phyloP scores from a whole-genome alignment of 305 asterid species.

The Coffea humblotiana region DNA sequence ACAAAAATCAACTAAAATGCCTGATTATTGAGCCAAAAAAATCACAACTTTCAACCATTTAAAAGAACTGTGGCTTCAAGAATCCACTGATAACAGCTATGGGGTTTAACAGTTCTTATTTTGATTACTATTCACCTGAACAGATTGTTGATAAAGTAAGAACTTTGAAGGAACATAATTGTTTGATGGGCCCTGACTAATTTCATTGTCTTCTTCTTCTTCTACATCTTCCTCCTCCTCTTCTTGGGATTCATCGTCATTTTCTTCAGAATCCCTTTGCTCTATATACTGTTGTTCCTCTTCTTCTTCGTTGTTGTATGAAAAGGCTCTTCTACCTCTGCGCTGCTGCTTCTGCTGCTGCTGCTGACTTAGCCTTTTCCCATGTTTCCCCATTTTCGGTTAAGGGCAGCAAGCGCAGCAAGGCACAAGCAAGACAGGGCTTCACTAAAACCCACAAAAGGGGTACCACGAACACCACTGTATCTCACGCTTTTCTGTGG shows the following conservation, averaged over 20 bases:
- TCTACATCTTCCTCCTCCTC: slow-evolving; percentile 33
- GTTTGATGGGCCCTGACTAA: slow-evolving; percentile 15
- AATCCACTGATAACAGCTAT: neutral
- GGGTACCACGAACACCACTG: neutral
- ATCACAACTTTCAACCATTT: neutral
- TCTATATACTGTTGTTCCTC: slow-evolving; percentile 22
- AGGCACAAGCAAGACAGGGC: neutral
- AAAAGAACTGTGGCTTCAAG: neutral
- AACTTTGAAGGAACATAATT: slow-evolving; percentile 64
- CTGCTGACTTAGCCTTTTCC: slow-evolving; percentile 64
- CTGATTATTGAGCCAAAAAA: neutral
- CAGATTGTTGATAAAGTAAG: slow-evolving; percentile 86
- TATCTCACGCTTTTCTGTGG: neutral
- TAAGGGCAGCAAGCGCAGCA: neutral
- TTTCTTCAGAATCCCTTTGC: slow-evolving; percentile 31
- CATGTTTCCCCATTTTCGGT: slow-evolving; percentile 69
- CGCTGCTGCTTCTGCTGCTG: slow-evolving; percentile 54
- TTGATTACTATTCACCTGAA: slow-evolving; percentile 50
- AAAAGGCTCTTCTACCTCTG: slow-evolving; percentile 41
- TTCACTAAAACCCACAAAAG: neutral
- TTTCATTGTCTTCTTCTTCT: slow-evolving; percentile 25
- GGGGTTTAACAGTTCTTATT: slow-evolving; percentile 10
- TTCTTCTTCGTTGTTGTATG: slow-evolving; percentile 42
- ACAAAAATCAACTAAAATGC: neutral
- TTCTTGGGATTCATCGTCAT: slow-evolving; percentile 38